These are phyloP conservation scores for Chaetomium cochliodes DNA, from an alignment of 495 filamentous ascomycete species.

Conservation along the genomic window DNA sequence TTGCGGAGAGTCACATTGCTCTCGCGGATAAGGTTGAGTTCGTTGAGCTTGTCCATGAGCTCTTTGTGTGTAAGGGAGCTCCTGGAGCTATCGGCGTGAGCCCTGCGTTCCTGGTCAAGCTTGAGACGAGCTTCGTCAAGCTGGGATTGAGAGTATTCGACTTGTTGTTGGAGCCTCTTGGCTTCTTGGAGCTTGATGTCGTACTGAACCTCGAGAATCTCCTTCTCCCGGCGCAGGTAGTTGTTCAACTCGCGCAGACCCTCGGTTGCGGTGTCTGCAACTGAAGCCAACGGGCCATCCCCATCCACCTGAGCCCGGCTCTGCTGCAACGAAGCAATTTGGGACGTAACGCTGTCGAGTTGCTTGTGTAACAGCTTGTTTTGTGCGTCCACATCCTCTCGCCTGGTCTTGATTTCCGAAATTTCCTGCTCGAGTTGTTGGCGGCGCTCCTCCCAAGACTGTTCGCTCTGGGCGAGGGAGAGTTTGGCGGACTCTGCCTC, in stretches of 20 bases:
- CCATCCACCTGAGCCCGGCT: constrained; percentile 59
- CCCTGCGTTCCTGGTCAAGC: constrained; percentile 79
- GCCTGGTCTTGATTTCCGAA: constrained; percentile 68
- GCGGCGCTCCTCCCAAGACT: constrained; percentile 79
- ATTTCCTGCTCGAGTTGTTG: constrained; percentile 82
- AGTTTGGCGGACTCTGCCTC: constrained; percentile 79
- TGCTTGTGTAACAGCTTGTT: constrained; percentile 87
- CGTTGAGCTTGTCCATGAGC: constrained; percentile 87
- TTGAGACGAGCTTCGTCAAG: constrained; percentile 83
- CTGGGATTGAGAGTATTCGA: constrained; percentile 80
- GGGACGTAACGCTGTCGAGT: constrained; percentile 73
- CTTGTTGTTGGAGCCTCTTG: constrained; percentile 82
- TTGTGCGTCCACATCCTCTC: constrained; percentile 77
- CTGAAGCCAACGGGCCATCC: constrained; percentile 37
- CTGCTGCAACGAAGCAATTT: constrained; percentile 74
- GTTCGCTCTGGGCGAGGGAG: constrained; percentile 74
- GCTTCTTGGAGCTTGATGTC: constrained; percentile 82
- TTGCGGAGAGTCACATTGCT: constrained; percentile 84
- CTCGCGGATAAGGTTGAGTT: constrained; percentile 91
- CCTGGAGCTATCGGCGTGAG: constrained; percentile 69
- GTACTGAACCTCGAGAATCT: constrained; percentile 93
- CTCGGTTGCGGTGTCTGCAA: constrained; percentile 56
- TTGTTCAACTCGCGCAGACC: constrained; percentile 84
- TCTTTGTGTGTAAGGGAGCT: constrained; percentile 76
- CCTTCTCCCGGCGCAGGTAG: constrained; percentile 92